Evolutionary conservation across 73 alveolate genomes (phyloP).

Genomic region (Paramecium biaurelia): DNA sequence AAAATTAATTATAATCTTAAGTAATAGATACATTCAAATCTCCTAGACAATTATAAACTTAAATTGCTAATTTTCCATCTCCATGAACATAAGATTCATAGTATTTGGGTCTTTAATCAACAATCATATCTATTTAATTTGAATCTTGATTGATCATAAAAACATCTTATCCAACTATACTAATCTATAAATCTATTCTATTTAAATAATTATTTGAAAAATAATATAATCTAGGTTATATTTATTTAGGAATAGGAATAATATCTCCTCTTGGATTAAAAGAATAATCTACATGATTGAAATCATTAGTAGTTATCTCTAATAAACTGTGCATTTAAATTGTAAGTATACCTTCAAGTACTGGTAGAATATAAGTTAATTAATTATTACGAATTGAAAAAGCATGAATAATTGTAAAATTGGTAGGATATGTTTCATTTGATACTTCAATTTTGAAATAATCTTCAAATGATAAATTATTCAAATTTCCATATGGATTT

Average conservation of each 20-base stretch:
- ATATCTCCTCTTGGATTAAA: slow-evolving; percentile 21
- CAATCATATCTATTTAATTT: not conserved
- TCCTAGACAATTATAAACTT: slow-evolving; percentile 27
- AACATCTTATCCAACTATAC: not conserved
- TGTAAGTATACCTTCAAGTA: not conserved
- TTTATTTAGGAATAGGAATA: not conserved
- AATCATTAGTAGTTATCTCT: not conserved
- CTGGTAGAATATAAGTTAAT: not conserved
- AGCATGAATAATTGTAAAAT: not conserved
- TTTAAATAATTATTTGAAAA: not conserved
- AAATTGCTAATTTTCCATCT: slow-evolving; percentile 1
- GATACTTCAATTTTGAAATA: not conserved
- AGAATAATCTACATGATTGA: not conserved
- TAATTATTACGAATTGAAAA: not conserved
- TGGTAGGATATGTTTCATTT: not conserved
- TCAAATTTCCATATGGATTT: not conserved
- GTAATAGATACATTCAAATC: not conserved
- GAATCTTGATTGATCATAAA: not conserved
- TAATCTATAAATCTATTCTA: not conserved
- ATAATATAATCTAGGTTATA: not conserved
- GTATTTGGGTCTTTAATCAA: not conserved
- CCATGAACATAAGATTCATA: not conserved
- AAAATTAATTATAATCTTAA: not conserved
- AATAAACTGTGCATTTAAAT: not conserved
- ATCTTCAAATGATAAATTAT: not conserved